Conservation (phyloP, 371 early-diverging fungal species). For the Cokeromyces recurvatus region DNA sequence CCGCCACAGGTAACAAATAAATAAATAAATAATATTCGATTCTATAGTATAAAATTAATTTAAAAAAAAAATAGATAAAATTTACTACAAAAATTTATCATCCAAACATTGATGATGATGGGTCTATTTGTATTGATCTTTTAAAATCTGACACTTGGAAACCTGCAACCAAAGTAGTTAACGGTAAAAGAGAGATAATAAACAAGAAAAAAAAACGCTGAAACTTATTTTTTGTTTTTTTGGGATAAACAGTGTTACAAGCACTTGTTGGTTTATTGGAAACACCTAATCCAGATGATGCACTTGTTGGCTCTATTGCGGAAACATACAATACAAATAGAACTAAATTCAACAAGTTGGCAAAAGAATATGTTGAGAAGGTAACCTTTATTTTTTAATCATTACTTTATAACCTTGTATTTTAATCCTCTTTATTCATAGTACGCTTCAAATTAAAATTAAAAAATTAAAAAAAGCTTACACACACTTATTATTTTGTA, state of each 20-base stretch:
- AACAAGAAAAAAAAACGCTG: too few species aligned
- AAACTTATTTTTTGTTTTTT: background rate
- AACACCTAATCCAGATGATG: conserved; percentile 90
- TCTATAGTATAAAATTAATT: too few species aligned
- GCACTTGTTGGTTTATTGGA: conserved; percentile 69
- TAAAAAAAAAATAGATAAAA: conserved; percentile 55
- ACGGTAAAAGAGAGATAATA: too few species aligned
- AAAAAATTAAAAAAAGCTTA: background rate
- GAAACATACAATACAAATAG: conserved; percentile 74
- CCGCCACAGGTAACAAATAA: conserved; percentile 68
- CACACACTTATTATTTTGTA: too few species aligned
- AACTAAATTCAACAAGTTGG: conserved; percentile 73
- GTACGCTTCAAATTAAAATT: background rate
- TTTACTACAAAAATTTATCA: conserved; percentile 89
- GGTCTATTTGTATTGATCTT: conserved; percentile 73
- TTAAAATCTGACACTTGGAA: conserved; percentile 92
- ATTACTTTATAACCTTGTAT: background rate
- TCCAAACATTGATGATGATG: conserved; percentile 90
- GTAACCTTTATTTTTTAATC: conserved; percentile 13
- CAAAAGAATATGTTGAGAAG: conserved; percentile 80
- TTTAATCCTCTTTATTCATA: background rate
- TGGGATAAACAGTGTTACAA: conserved; percentile 71
- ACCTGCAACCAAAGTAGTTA: conserved; percentile 75
- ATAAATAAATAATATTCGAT: background rate
- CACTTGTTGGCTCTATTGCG: conserved; percentile 80